These are phyloP conservation scores for Austroboletus niveus DNA, from an alignment of 1,284 basidiomycete species.

Conservation along the genomic window DNA sequence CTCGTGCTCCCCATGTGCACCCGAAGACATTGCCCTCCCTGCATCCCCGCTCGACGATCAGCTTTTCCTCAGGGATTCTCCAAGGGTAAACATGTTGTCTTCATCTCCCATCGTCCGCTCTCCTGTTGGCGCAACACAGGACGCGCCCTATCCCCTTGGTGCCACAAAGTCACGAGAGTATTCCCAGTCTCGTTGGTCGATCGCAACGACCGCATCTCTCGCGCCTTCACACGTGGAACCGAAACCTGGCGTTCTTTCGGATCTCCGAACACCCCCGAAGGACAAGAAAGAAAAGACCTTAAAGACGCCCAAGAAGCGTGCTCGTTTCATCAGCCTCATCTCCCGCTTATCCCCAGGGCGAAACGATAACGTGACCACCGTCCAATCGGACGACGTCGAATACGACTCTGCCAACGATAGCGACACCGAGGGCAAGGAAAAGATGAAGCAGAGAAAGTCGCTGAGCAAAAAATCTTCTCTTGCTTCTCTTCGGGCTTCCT, in stretches of 20 bases:
- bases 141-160: constrained; percentile 8
- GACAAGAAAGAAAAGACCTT: constrained; percentile 22
- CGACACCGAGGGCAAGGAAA: constrained; percentile 19
- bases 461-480: constrained; percentile 31
- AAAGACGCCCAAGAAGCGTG: constrained; percentile 31
- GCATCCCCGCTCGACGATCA: constrained; percentile 21
- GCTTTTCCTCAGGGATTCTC: constrained; percentile 1
- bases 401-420: constrained; percentile 28
- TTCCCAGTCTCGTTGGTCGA: constrained; percentile 32
- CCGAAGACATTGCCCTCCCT: constrained; percentile 26
- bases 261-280: constrained; percentile 8
- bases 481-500: constrained; percentile 31
- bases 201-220: constrained; percentile 26
- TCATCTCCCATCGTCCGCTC: constrained; percentile 1
- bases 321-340: constrained; percentile 33
- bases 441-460: constrained; percentile 16
- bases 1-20: constrained; percentile 10
- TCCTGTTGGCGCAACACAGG: not conserved
- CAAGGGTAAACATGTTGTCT: constrained; percentile 4
- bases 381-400: constrained; percentile 11
- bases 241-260: not conserved
- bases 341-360: constrained; percentile 32
- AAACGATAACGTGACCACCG: constrained; percentile 8
- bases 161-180: constrained; percentile 6
- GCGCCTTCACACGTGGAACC: constrained; percentile 14